Base-by-base conservation (phyloP, 768 basidiomycete genomes). In the Tricholomella constricta region DNA sequence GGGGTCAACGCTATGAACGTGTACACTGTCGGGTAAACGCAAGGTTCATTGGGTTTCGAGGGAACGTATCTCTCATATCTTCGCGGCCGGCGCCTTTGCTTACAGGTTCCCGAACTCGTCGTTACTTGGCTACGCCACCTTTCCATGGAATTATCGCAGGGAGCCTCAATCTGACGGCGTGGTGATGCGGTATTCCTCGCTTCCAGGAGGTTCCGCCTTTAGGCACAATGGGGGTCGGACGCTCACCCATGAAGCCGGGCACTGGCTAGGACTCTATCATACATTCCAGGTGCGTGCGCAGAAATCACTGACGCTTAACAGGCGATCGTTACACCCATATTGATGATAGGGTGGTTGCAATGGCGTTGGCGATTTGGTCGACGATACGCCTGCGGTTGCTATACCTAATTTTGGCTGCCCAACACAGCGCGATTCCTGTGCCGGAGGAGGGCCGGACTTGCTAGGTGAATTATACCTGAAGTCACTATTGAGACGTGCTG, bases 261-360 rank as follows among this genome's bases (percentile, higher is more conserved):
- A 79, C 60, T 80, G 78, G 77, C 59, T 76, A 37, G 78, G 78
- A 14, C 67, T 79, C 1, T 74, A 72, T 50, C 77, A 79, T 59
- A 78, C 78, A 23, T 79, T 79, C 66, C 68, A 76, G 62, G 70
- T 60, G n/a, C 10, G 43, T 25, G 10, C 25, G n/a, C n/a, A n/a
- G n/a, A n/a, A n/a, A n/a, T n/a, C n/a, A n/a, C n/a, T n/a, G n/a
- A n/a, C n/a, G n/a, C n/a, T n/a, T n/a, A n/a, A n/a, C n/a, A n/a
- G n/a, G n/a, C n/a, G n/a, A n/a, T n/a, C n/a, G n/a, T n/a, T n/a
- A n/a, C n/a, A n/a, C n/a, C n/a, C n/a, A n/a, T n/a, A n/a, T n/a
- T n/a, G n/a, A n/a, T n/a, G n/a, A n/a, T n/a, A 66, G 58, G 68
- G 68, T 32, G 71, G 69, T 3, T 72, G 71, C 49, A 55, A 45